Base-by-base conservation (phyloP, 2,329 filamentous ascomycete species). In the Penicillium sp. region DNA sequence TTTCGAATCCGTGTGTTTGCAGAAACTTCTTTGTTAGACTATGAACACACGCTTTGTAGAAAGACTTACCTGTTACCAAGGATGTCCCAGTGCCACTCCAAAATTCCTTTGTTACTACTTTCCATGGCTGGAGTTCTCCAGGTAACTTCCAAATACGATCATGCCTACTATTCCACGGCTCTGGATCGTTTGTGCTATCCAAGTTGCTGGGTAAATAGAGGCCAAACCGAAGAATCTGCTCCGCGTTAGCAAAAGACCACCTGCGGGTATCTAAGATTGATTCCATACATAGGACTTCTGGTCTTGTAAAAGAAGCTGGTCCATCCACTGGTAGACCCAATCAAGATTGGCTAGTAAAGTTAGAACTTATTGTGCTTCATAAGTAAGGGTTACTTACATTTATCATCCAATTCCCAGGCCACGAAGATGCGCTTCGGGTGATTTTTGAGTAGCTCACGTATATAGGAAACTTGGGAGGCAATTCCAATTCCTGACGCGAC, bases 401-500 rank as follows among this genome's bases (percentile, higher is more conserved):
- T 38, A 30, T 65, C 15, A 15, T 65, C 31, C 29, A 63, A 2
- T 46, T 65, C 63, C 57, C 51, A 66, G 2, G 52, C 50, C 46
- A 66, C 53, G 21, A 64, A 66, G 21, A 65, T 63, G 13, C 46
- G 49, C 13, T 46, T 52, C 8, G 44, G 47, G 3, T 53, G 5
- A 30, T 5, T 19, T 8, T n/a, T 53, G 23, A 59, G 48, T 15
- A 76, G 64, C 59, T 73, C 55, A 38, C 71, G 70, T 5, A 77
- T 56, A 64, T 73, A 73, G 31, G 65, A 69, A 52, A 76, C 45
- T 44, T 71, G 60, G 17, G 66, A 63, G 31, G 64, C 62, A 41
- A 76, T 75, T 17, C 73, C 64, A 44, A 74, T 75, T 21, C 69
- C 64, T 56, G 64, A 73, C 19, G 71, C 66, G 23, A 77, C 63